Evolutionary conservation across 1,139 yeast species (phyloP).

Genomic region (Kodamaea plutei): DNA sequence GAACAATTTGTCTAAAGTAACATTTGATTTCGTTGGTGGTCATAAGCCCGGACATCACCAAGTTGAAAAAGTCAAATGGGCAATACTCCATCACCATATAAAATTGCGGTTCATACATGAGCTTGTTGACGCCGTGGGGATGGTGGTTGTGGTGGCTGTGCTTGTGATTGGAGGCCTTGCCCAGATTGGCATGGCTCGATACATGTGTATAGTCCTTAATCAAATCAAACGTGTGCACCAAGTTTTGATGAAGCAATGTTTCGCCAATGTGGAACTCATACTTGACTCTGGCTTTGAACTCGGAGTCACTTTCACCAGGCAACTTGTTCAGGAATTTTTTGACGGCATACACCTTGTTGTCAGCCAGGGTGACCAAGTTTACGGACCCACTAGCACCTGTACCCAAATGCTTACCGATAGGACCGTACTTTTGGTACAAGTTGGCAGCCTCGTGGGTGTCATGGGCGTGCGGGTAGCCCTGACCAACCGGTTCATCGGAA

Average conservation of each 20-base stretch:
- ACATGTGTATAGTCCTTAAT: constrained; percentile 36
- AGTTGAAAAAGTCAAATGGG: constrained; percentile 69
- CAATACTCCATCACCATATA: constrained; percentile 74
- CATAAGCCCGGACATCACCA: constrained; percentile 73
- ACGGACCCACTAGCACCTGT: constrained; percentile 81
- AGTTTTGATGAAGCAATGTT: constrained; percentile 54
- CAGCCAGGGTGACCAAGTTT: constrained; percentile 46
- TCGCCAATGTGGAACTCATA: constrained; percentile 67
- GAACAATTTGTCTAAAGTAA: constrained; percentile 62
- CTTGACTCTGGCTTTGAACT: constrained; percentile 59
- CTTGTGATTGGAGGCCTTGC: background rate
- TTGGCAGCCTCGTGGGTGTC: constrained; percentile 9
- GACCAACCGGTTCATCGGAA: constrained; percentile 5
- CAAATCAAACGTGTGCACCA: constrained; percentile 62
- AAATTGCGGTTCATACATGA: constrained; percentile 37
- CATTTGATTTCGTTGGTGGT: constrained; percentile 55
- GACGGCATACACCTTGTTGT: constrained; percentile 58
- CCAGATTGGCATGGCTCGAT: constrained; percentile 1
- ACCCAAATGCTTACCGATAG: constrained; percentile 54
- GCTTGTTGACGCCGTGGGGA: constrained; percentile 9
- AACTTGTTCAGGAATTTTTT: constrained; percentile 60
- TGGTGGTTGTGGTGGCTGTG: constrained; percentile 5
- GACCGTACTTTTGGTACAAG: constrained; percentile 49
- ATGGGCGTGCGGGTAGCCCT: constrained; percentile 2
- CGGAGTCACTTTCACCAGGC: constrained; percentile 48